Percentiles rank a stretch among this genome's conserved stretches.
These are phyloP conservation scores for Ogataea hybrid DNA, from an alignment of 1,139 yeast genomes.

Conservation along the genomic window DNA sequence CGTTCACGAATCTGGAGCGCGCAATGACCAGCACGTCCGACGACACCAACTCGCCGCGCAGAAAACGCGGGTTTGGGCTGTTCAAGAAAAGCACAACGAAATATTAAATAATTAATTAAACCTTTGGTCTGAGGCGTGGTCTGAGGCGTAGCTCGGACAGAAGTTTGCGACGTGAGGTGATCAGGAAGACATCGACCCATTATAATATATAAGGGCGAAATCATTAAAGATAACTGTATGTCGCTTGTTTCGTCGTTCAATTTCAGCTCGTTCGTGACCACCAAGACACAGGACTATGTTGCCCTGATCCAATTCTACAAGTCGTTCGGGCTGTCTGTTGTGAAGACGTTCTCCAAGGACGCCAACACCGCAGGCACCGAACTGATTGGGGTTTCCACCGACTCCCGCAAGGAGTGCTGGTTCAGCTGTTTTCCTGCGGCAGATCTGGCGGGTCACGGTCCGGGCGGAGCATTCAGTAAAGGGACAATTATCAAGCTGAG, in stretches of 20 bases:
- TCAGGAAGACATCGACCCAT: slow-evolving; percentile 8
- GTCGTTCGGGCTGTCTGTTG: slow-evolving; percentile 55
- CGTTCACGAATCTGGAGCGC: slow-evolving; percentile 3
- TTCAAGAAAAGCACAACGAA: slow-evolving; percentile 1
- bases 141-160: not conserved
- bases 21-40: slow-evolving; percentile 1
- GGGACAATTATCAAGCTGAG: slow-evolving; percentile 65
- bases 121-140: slow-evolving; percentile 1
- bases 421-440: slow-evolving; percentile 64
- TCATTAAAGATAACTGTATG: slow-evolving; percentile 8
- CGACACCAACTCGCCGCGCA: not conserved
- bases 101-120: not conserved
- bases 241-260: slow-evolving; percentile 17
- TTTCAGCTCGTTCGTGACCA: slow-evolving; percentile 60
- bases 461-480: slow-evolving; percentile 27
- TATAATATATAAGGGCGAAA: slow-evolving; percentile 1
- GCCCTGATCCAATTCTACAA: slow-evolving; percentile 52
- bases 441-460: slow-evolving; percentile 34
- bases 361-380: slow-evolving; percentile 38
- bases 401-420: slow-evolving; percentile 70
- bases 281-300: slow-evolving; percentile 45
- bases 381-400: slow-evolving; percentile 54
- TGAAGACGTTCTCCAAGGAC: slow-evolving; percentile 54
- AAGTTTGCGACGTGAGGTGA: slow-evolving; percentile 6
- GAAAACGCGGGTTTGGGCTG: slow-evolving; percentile 3